Base-by-base conservation (phyloP, 2,329 filamentous ascomycete species). In the Purpureocillium takamizusanense region DNA sequence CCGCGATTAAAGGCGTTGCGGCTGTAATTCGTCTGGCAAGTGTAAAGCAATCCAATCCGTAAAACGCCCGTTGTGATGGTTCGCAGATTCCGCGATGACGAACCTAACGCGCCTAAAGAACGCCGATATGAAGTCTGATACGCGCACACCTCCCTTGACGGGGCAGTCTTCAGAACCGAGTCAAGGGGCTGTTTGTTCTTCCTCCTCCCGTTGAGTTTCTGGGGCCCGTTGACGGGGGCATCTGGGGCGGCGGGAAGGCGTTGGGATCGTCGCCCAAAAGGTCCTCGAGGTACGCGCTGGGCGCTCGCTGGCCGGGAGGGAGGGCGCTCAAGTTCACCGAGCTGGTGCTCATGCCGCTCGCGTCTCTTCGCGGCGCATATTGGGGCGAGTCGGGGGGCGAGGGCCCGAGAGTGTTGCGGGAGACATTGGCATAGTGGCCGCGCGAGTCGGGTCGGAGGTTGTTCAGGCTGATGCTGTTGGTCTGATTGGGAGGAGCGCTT, bases 271-370 rank as follows among this genome's bases (percentile, higher is more conserved):
- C 85, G 53, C 88, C 86, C 44, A 95, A 82, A 36, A 97, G 62
- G 57, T 95, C 88, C 42, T 97, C 89, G 30, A 97, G 69, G 56
- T 88, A 95, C 14, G 87, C 86, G 57, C 86, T 94, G 0, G 90
- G 90, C 13, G 88, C 83, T 41, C 89, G 72, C 40, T 79, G 78
- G 38, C 78, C 81, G 12, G 78, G 70, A 3, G 81, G 72, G 13
- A 51, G 51, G 4, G 45, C 43, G 40, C 76, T 70, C 45, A 83
- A 69, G 49, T 79, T 83, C 45, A 89, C 55, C 4, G 78, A 81
- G 55, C 81, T 88, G 32, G 72, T 67, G 57, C 77, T 82, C 37
- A 72, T 88, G 31, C 72, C 67, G 56, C 76, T 82, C 36, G 72
- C 54, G 43, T 77, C 66, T 53, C 60, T 70, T 46, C 54, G 69